phyloP scores from a whole-genome alignment of 495 filamentous ascomycete species.

The Paragyromitra xinjiangensis region DNA sequence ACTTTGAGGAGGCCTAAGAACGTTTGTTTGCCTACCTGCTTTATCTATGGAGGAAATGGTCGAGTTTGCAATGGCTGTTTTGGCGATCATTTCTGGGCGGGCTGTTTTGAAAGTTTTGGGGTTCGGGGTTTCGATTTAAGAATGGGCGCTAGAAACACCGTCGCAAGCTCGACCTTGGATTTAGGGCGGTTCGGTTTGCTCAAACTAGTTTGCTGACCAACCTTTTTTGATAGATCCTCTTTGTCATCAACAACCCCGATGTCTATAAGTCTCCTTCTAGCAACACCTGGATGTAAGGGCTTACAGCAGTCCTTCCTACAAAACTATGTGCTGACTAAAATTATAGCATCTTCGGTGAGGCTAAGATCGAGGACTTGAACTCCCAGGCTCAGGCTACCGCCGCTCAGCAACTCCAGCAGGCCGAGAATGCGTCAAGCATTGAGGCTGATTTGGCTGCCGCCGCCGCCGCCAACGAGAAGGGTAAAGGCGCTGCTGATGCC shows the following conservation, averaged over 20 bases:
- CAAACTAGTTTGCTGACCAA: slow-evolving; percentile 16
- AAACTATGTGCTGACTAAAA: slow-evolving; percentile 16
- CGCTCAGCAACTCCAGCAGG: slow-evolving; percentile 86
- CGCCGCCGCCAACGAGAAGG: slow-evolving; percentile 74
- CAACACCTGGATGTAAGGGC: slow-evolving; percentile 97
- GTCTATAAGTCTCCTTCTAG: slow-evolving; percentile 98
- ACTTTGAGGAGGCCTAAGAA: slow-evolving; percentile 98
- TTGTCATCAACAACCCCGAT: slow-evolving; percentile 99
- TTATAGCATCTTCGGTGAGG: slow-evolving; percentile 97
- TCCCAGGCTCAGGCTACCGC: slow-evolving; percentile 93
- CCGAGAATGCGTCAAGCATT: slow-evolving; percentile 63
- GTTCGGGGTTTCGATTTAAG: neutral
- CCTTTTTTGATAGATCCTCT: slow-evolving; percentile 76
- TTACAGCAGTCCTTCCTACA: neutral
- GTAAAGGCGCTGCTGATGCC: slow-evolving; percentile 75
- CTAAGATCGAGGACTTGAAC: slow-evolving; percentile 99
- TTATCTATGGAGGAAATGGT: neutral
- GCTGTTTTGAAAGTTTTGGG: neutral
- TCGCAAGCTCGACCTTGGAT: neutral
- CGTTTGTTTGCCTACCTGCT: slow-evolving; percentile 66
- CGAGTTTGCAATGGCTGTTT: neutral
- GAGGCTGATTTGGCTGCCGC: slow-evolving; percentile 69
- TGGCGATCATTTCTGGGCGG: neutral
- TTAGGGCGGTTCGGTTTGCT: neutral
- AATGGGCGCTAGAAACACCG: neutral